Percentiles rank a stretch among this genome's conserved stretches.
Conservation (phyloP, 2,329 filamentous ascomycete genomes). For the Trichoderma harzianum region DNA sequence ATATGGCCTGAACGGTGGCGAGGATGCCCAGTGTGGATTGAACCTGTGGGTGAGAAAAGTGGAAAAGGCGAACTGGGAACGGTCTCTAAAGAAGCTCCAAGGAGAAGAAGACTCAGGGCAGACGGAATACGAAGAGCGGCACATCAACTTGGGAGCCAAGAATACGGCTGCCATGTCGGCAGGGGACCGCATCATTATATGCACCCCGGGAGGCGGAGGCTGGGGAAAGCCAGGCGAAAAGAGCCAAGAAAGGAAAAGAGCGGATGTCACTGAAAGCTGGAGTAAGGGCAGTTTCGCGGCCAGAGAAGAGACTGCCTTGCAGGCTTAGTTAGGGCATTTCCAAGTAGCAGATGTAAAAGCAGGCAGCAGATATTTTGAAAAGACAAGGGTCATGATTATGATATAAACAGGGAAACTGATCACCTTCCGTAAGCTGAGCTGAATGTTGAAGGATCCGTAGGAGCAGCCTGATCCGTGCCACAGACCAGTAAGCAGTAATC, state of each 20-base stretch:
- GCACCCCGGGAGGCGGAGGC: conserved; percentile 75
- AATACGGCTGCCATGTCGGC: conserved; percentile 74
- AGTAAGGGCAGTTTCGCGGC: conserved; percentile 55
- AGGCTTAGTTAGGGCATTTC: conserved; percentile 40
- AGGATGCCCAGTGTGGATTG: conserved; percentile 71
- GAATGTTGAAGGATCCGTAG: neutral
- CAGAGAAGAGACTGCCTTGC: conserved; percentile 57
- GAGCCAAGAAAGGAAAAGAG: conserved; percentile 45
- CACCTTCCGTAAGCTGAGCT: neutral
- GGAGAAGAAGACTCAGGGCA: conserved; percentile 30
- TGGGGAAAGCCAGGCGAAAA: conserved; percentile 64
- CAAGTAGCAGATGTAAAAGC: neutral
- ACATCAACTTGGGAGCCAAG: conserved; percentile 73
- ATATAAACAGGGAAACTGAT: neutral
- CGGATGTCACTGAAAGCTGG: conserved; percentile 56
- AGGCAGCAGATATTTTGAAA: neutral
- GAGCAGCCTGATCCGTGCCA: neutral
- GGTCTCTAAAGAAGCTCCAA: conserved; percentile 40
- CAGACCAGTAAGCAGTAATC: neutral
- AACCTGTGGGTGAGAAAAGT: conserved; percentile 86
- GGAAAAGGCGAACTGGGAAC: conserved; percentile 51
- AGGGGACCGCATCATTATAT: conserved; percentile 74
- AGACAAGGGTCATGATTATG: neutral
- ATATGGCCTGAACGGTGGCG: conserved; percentile 70
- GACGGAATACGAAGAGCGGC: conserved; percentile 53